Evolutionary conservation across 2,329 filamentous ascomycete genomes (phyloP).

Genomic region (Acephala macrosclerotiorum): DNA sequence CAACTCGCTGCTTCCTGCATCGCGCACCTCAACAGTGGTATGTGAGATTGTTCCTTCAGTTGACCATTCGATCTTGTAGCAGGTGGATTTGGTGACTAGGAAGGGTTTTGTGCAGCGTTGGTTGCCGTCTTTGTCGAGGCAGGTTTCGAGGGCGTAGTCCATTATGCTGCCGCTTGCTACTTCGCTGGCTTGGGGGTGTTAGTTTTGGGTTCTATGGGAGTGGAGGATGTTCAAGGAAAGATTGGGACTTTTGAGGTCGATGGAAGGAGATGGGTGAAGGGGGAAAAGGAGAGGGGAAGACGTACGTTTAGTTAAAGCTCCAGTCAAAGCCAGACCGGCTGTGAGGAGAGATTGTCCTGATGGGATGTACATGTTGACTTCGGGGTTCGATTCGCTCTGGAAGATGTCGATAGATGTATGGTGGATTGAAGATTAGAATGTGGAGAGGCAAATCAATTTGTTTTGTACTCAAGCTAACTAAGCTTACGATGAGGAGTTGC

Average conservation of each 20-base stretch:
- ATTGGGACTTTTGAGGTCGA: not conserved
- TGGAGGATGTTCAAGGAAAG: too few relatives aligned
- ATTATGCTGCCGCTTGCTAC: slow-evolving; percentile 48
- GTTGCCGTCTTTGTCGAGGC: slow-evolving; percentile 49
- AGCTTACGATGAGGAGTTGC: not conserved
- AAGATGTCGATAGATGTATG: not conserved
- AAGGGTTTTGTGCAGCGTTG: slow-evolving; percentile 46
- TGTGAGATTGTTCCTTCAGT: slow-evolving; percentile 49
- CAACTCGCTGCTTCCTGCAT: slow-evolving; percentile 49
- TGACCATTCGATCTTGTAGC: slow-evolving; percentile 52
- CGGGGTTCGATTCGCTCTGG: not conserved
- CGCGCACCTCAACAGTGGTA: slow-evolving; percentile 48
- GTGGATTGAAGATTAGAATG: too few relatives aligned
- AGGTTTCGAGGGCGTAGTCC: slow-evolving; percentile 52
- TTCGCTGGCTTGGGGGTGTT: slow-evolving; percentile 34
- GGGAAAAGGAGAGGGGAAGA: not conserved
- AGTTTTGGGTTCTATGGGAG: slow-evolving; percentile 9
- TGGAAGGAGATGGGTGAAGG: not conserved
- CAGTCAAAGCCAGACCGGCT: slow-evolving; percentile 34
- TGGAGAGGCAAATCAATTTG: not conserved
- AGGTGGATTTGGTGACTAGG: slow-evolving; percentile 47
- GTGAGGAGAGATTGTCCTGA: slow-evolving; percentile 35
- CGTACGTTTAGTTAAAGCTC: slow-evolving; percentile 29
- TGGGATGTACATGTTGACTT: slow-evolving; percentile 38
- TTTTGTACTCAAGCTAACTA: not conserved